Evolutionary conservation across 108 stramenopile species (phyloP), one percentile per base, ranked within the genome.

Genomic region (Mediolabrus comicus): DNA sequence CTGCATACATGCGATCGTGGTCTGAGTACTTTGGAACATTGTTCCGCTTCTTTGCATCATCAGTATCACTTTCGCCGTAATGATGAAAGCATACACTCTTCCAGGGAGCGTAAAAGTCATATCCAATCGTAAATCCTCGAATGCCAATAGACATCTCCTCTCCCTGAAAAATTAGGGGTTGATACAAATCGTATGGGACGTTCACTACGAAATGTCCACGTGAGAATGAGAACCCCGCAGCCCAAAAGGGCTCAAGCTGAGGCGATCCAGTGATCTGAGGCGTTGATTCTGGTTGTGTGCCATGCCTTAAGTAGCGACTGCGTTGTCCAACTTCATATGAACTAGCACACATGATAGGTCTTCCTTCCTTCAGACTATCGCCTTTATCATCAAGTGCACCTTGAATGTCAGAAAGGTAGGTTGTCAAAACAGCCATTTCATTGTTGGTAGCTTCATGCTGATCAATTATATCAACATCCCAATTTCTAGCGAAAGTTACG

Each of bases 351-450:
- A 90, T 92, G 53, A 92, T 92, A 3, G 91, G 88, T 24, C 88
- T 65, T 10, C 91, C 92, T 28, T 84, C 64, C 6, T 90, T 80
- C 36, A 86, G 34, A 38, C 87, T 86, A 30, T 87, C 28, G 10
- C 91, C 94, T 2, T 80, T 71, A 38, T 49, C 34, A 65, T 86
- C 83, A 51, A 91, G 88, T 1, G 85, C 81, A 6, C 89, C 95
- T 29, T 82, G 80, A 36, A 95, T 67, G 72, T 97, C 94, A 0
- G 92, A 85, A 22, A 93, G 76, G 55, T 97, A 95, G 0, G 94
- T 95, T 5, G 91, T 83, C 53, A 98, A 63, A 0, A 98, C 95
- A 6, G 95, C 95, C 89, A 95, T 92, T 59, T 96, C 94, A 77
- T 98, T 93, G 33, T 81, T 54, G 7, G 95, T 93, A 8, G 65